phyloP scores from a whole-genome alignment of 2,329 filamentous ascomycete species.

The Penicillium sp. region DNA sequence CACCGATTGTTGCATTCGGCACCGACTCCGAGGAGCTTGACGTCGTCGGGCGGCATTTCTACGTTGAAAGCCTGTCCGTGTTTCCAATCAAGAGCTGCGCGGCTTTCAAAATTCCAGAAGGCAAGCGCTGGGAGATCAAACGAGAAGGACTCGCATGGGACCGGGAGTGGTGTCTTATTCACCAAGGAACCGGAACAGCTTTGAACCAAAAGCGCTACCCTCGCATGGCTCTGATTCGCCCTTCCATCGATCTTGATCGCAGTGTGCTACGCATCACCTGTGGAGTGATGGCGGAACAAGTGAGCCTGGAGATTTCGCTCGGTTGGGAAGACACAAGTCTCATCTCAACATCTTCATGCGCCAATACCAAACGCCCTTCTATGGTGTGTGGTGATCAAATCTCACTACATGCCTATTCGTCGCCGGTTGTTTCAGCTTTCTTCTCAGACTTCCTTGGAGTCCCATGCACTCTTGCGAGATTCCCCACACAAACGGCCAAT shows the following conservation, averaged over 20 bases:
- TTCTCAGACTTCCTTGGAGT: constrained; percentile 71
- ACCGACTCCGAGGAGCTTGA: constrained; percentile 11
- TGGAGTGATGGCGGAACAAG: constrained; percentile 32
- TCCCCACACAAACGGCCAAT: constrained; percentile 62
- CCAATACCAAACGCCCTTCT: constrained; percentile 33
- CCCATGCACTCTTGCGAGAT: constrained; percentile 76
- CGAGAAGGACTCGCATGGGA: constrained; percentile 88
- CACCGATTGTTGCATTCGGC: constrained; percentile 14
- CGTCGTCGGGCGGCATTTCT: constrained; percentile 31
- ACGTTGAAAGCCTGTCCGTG: constrained; percentile 62
- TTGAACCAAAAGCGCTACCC: constrained; percentile 86
- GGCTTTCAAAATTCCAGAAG: constrained; percentile 63
- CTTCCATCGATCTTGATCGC: constrained; percentile 62
- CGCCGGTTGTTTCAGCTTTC: constrained; percentile 61
- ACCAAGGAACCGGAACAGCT: constrained; percentile 74
- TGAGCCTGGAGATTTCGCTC: constrained; percentile 34
- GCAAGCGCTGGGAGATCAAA: constrained; percentile 66
- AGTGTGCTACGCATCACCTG: constrained; percentile 58
- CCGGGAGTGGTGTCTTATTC: constrained; percentile 90
- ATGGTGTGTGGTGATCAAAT: constrained; percentile 83
- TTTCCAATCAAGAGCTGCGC: constrained; percentile 96
- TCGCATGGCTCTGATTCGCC: constrained; percentile 76
- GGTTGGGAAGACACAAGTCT: constrained; percentile 36
- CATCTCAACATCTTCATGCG: constrained; percentile 59
- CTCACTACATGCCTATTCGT: constrained; percentile 63